These are phyloP conservation scores for Luffa acutangula DNA, from an alignment of 306 rosid species.

Conservation along the genomic window DNA sequence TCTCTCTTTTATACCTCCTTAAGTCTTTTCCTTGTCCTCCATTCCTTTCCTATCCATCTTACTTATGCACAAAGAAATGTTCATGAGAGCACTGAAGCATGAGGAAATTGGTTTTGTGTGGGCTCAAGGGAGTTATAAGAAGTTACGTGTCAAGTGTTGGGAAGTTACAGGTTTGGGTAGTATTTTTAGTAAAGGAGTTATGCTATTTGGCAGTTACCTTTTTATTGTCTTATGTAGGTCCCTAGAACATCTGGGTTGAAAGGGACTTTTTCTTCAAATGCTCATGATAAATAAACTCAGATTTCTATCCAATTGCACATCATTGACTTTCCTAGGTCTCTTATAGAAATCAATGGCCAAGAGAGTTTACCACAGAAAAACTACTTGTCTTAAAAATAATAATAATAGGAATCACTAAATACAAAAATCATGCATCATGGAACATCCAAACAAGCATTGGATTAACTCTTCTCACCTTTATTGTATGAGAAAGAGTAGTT, in stretches of 20 bases:
- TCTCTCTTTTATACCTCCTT: too few relatives aligned
- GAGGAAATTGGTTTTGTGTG: background rate
- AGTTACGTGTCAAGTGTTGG: background rate
- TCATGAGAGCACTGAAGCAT: background rate
- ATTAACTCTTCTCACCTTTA: conserved; percentile 43
- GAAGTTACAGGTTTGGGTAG: background rate
- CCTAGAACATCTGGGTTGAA: background rate
- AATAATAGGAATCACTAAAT: background rate
- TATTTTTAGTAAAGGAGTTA: too few relatives aligned
- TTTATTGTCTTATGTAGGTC: background rate
- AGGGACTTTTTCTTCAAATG: background rate
- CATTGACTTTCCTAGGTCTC: background rate
- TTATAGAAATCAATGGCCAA: background rate
- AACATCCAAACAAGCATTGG: background rate
- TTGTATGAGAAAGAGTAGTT: conserved; percentile 79
- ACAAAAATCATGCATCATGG: background rate
- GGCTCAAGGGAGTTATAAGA: background rate
- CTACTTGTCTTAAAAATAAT: background rate
- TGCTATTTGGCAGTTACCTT: too few relatives aligned
- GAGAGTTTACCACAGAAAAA: background rate
- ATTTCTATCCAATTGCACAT: background rate
- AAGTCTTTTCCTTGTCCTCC: too few relatives aligned
- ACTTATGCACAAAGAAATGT: background rate
- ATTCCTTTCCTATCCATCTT: background rate
- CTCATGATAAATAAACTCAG: background rate